Percentiles rank a stretch among this genome's conserved stretches.
phyloP scores from a whole-genome alignment of 1,139 yeast genomes.

The Scheffersomyces segobiensis region DNA sequence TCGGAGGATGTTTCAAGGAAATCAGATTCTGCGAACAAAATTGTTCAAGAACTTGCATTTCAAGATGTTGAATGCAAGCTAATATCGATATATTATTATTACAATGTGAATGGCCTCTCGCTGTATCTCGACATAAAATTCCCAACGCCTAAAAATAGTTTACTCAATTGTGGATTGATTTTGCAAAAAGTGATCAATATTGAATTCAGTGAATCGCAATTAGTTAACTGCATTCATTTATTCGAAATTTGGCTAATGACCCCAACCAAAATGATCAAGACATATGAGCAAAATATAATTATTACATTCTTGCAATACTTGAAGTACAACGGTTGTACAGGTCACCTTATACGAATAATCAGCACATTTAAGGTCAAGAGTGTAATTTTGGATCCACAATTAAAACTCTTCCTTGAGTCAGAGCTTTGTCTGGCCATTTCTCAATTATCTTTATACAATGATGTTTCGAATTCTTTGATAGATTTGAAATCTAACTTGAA shows the following conservation, averaged over 20 bases:
- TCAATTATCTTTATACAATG: conserved; percentile 10
- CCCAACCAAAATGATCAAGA: conserved; percentile 1
- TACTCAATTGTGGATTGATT: conserved; percentile 20
- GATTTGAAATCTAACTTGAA: conserved; percentile 17
- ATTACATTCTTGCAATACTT: conserved; percentile 33
- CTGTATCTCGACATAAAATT: conserved; percentile 9
- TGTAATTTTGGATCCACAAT: neutral
- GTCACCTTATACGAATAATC: conserved; percentile 23
- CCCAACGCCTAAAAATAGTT: conserved; percentile 1
- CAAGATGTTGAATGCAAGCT: conserved; percentile 10
- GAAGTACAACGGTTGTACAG: conserved; percentile 35
- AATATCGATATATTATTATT: conserved; percentile 21
- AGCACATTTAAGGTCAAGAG: conserved; percentile 5
- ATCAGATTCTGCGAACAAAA: conserved; percentile 13
- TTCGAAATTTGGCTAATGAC: conserved; percentile 5
- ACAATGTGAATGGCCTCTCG: conserved; percentile 20
- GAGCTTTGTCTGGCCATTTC: conserved; percentile 16
- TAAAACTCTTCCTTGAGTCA: conserved; percentile 11
- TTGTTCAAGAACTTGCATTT: conserved; percentile 13
- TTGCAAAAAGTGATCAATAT: conserved; percentile 20
- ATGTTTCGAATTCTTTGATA: conserved; percentile 14
- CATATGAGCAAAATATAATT: conserved; percentile 32
- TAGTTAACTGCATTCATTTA: conserved; percentile 11
- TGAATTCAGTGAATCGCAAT: conserved; percentile 20
- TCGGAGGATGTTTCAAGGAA: conserved; percentile 10